Evolutionary conservation across 768 basidiomycete genomes (phyloP), one percentile per base, ranked within the genome.

Genomic region (Phylloporus sp.): DNA sequence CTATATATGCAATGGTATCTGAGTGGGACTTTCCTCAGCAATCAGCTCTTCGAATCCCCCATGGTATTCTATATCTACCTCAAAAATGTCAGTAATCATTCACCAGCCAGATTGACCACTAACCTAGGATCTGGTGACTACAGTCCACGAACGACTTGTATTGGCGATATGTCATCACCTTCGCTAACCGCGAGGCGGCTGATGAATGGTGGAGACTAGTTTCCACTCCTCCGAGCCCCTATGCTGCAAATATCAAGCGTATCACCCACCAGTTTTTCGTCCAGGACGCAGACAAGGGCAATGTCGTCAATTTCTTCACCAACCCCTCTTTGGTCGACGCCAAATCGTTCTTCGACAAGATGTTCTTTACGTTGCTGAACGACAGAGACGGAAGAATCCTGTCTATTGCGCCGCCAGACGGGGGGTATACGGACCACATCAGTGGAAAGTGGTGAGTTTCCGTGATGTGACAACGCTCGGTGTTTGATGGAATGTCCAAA

Each of bases 191-290:
- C 27, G 59, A 52, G 23, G 53, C 59, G 10, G 64, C 65, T 32
- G 65, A 65, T 46, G 56, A 60, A 22, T 68, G 65, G 64, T 68
- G 56, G 59, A 47, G 64, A 16, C 35, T 49, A 10, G 45, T 68
- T 16, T 56, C 60, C 24, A 54, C 53, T 27, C 54, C 55, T 20
- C 9, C 52, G 6, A 42, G 52, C 28, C 46, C 52, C 16, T 53
- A 45, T 7, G 35, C 29, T 32, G 50, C 34, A 22, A 23, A 39
- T 23, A 27, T 51, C 27, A n/a, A 18, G n/a, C 50, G 36, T 38
- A 18, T 38, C 6, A 20, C 36, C 20, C 36, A 18, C 36, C 36
- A 38, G 12, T 38, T 20, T 45, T 51, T 45, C 28, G 15, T 24
- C 36, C 50, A 51, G 10, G 24, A n/a, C n/a, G 16, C 16, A 8